Evolutionary conservation across 1,139 yeast genomes (phyloP), one percentile per base, ranked within the genome.

Genomic region (Schwanniomyces etchellsii): DNA sequence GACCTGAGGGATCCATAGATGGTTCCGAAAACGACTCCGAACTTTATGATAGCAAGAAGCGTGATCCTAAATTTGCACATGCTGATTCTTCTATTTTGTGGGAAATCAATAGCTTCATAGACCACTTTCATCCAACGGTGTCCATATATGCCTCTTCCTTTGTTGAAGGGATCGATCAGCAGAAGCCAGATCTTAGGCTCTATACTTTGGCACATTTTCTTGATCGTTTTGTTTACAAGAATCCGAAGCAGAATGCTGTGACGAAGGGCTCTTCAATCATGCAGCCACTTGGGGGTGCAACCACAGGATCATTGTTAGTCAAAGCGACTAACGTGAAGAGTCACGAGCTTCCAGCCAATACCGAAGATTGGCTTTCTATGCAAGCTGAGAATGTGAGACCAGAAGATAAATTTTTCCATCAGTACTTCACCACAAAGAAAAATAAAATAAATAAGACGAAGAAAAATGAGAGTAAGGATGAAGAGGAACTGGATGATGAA

Each of bases 201-300:
- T 91, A 80, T 57, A 80, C 96, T 0, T 66, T 91, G 41, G 68
- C 86, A 16, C 97, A 89, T 57, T 91, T 91, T 73, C 70, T 91
- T 62, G 96, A 91, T 57, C 76, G 95, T 55, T 91, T 93, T 62
- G 96, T 93, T 23, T 91, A 91, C 64, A 82, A 85, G 60, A 88
- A 88, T 52, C 88, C 96, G 31, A 86, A 85, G 60, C 82, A 78
- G 48, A 84, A 81, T 57, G 68, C 79, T 14, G 43, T 44, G 27
- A 64, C 81, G 21, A 81, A 84, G 52, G 97, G 97, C 48, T 68
- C 82, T 3, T 85, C 96, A 29, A 89, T 91, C 53, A 93, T 93
- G 97, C 98, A 91, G 65, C 97, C 98, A 30, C 68, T 93, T 40
- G 93, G 96, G 29, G 97, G 97, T 36, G 74, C 81, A 1, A 86